Evolutionary conservation across 2,329 filamentous ascomycete genomes (phyloP).

Genomic region (Pseudophaeomoniella oleicola): DNA sequence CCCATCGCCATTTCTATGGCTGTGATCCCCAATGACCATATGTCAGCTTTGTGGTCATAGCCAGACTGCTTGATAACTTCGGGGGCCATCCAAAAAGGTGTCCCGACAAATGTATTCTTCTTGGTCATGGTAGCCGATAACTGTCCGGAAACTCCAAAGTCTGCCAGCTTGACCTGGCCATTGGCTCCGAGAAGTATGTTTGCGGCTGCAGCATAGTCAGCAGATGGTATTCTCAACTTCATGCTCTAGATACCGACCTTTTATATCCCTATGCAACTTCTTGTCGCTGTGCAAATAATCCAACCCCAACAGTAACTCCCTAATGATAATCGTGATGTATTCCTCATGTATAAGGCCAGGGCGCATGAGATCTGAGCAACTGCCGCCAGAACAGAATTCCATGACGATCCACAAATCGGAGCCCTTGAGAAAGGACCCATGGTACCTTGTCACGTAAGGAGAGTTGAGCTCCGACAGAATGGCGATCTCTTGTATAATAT

Average conservation of each 20-base stretch:
- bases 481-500: constrained; percentile 97
- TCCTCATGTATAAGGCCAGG: constrained; percentile 82
- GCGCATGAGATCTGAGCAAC: constrained; percentile 91
- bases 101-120: constrained; percentile 97
- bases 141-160: constrained; percentile 94
- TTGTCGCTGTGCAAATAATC: constrained; percentile 92
- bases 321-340: constrained; percentile 90
- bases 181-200: constrained; percentile 81
- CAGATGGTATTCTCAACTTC: constrained; percentile 20
- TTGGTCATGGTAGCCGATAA: constrained; percentile 97
- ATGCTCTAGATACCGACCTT: constrained; percentile 42
- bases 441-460: constrained; percentile 93
- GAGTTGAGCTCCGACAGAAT: constrained; percentile 94
- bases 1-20: constrained; percentile 83
- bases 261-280: constrained; percentile 92
- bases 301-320: constrained; percentile 75
- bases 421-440: constrained; percentile 90
- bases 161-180: constrained; percentile 90
- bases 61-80: constrained; percentile 98
- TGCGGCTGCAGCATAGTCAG: constrained; percentile 44
- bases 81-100: constrained; percentile 98
- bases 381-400: constrained; percentile 96
- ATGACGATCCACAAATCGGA: constrained; percentile 98
- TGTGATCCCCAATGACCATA: constrained; percentile 93
- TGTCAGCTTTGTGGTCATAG: constrained; percentile 95